phyloP scores from a whole-genome alignment of 768 basidiomycete genomes.

The Crassisporium funariophilum region DNA sequence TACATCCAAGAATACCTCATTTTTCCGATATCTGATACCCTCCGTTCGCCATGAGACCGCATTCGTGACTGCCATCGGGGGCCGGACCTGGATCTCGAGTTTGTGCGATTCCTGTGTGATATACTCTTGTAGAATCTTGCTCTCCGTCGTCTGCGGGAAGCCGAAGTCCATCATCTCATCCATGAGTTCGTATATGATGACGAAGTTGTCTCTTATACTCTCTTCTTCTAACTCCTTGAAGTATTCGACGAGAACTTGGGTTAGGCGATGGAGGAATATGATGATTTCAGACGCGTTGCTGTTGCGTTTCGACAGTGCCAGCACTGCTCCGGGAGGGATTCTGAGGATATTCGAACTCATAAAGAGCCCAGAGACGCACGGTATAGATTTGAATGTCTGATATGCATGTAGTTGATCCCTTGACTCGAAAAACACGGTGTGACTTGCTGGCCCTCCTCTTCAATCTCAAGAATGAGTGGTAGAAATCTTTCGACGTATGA shows the following conservation, averaged over 20 bases:
- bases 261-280: slow-evolving; percentile 92
- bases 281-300: slow-evolving; percentile 95
- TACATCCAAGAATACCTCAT: slow-evolving; percentile 98
- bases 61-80: slow-evolving; percentile 96
- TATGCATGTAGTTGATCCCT: slow-evolving; percentile 98
- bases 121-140: slow-evolving; percentile 99
- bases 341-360: not conserved
- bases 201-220: slow-evolving; percentile 98
- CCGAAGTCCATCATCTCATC: slow-evolving; percentile 99
- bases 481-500: slow-evolving; percentile 93
- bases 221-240: slow-evolving; percentile 99
- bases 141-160: slow-evolving; percentile 97
- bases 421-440: slow-evolving; percentile 95
- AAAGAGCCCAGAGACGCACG: slow-evolving; percentile 51
- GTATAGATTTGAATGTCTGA: slow-evolving; percentile 96
- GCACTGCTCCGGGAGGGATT: slow-evolving; percentile 52
- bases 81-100: slow-evolving; percentile 88
- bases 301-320: slow-evolving; percentile 95
- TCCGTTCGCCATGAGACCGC: slow-evolving; percentile 99
- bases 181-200: slow-evolving; percentile 97
- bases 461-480: slow-evolving; percentile 90
- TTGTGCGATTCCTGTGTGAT: slow-evolving; percentile 99
- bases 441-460: slow-evolving; percentile 95
- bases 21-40: slow-evolving; percentile 96
- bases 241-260: slow-evolving; percentile 93